Percentiles rank a stretch among this genome's conserved stretches.
These are phyloP conservation scores for Chaetomium globosum DNA, from an alignment of 2,329 filamentous ascomycete genomes.

Conservation along the genomic window DNA sequence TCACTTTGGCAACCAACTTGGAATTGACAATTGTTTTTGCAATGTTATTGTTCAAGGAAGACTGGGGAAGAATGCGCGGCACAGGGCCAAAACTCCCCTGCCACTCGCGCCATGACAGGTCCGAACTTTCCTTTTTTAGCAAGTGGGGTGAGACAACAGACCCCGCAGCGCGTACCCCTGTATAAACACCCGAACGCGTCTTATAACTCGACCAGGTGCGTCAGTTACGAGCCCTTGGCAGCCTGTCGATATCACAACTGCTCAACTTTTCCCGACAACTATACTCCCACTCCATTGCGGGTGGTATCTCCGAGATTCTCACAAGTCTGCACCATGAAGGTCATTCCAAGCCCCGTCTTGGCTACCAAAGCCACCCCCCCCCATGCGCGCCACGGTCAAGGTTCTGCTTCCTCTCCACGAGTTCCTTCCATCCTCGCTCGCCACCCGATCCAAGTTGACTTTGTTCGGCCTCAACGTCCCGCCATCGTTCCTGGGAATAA, in stretches of 20 bases:
- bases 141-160: conserved; percentile 4
- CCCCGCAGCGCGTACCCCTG: conserved; percentile 11
- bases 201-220: not conserved
- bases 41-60: not conserved
- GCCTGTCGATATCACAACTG: not conserved
- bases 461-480: not conserved
- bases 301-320: not conserved
- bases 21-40: not conserved
- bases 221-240: not conserved
- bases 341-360: conserved; percentile 3
- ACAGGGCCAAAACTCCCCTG: not conserved
- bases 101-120: not conserved
- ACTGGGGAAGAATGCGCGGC: not conserved
- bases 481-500: not conserved
- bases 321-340: conserved; percentile 7
- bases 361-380: conserved; percentile 3
- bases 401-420: not conserved
- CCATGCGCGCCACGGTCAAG: not conserved
- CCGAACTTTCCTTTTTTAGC: not conserved
- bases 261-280: not conserved
- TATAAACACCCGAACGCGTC: conserved; percentile 14
- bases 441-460: not conserved
- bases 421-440: not conserved
- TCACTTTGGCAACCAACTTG: not conserved
- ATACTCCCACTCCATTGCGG: not conserved